These are phyloP conservation scores for Agapanthus africanus DNA, from an alignment of 106 monocot genomes.

Conservation along the genomic window DNA sequence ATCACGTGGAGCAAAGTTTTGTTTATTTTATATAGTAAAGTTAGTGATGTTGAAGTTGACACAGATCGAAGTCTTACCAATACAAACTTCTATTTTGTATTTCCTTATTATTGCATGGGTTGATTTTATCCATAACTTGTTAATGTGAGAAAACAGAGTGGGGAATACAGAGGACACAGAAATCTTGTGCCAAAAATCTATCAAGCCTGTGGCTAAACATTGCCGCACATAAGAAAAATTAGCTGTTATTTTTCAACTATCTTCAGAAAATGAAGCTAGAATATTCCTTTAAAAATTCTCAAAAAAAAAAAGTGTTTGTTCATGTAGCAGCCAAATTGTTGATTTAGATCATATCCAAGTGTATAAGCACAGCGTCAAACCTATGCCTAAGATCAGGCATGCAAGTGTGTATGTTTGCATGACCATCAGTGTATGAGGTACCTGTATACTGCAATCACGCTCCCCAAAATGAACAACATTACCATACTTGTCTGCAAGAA, in stretches of 20 bases:
- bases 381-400: background rate
- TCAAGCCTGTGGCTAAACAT: background rate
- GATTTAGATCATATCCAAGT: background rate
- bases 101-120: no score
- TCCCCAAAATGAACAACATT: slow-evolving; percentile 96
- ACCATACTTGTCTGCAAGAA: slow-evolving; percentile 93
- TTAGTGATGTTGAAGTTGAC: no score
- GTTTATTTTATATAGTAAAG: no score
- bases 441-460: slow-evolving; percentile 99
- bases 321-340: background rate
- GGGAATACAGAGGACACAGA: background rate
- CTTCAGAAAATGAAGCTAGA: no score
- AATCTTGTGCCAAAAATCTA: background rate
- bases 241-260: background rate
- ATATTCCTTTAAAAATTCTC: no score
- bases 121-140: slow-evolving; percentile 68
- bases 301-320: background rate
- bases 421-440: no score
- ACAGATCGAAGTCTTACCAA: no score
- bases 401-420: no score
- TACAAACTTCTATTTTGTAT: no score
- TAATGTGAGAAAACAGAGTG: slow-evolving; percentile 23
- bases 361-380: background rate
- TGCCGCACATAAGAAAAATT: background rate
- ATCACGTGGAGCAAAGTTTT: no score